Conservation (phyloP, 2,329 filamentous ascomycete genomes). For the Macrophomina phaseolina region DNA sequence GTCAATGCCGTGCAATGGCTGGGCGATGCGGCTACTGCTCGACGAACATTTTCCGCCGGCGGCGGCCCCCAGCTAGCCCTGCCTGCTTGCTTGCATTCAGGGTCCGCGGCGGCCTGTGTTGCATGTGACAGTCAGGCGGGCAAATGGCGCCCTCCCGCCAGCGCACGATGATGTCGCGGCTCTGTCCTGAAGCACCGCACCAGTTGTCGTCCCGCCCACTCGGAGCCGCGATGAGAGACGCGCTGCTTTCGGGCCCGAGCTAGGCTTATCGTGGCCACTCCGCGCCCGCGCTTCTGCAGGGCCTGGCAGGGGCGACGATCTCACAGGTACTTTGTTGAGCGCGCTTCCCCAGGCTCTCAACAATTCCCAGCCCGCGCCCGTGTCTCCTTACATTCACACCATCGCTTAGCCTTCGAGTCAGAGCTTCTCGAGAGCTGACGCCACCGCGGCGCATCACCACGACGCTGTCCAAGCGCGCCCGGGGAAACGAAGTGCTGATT, state of each 20-base stretch:
- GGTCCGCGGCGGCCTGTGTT: not conserved
- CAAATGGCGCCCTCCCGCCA: not conserved
- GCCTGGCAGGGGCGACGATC: slow-evolving; percentile 15
- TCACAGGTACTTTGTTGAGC: slow-evolving; percentile 23
- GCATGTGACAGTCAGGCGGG: slow-evolving; percentile 11
- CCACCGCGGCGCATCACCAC: slow-evolving; percentile 2
- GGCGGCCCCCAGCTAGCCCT: not conserved
- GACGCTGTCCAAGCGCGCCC: not conserved
- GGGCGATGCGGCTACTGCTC: slow-evolving; percentile 4
- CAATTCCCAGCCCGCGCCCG: slow-evolving; percentile 20
- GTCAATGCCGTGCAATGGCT: slow-evolving; percentile 14
- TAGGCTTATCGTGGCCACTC: slow-evolving; percentile 14
- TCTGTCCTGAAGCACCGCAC: too few relatives aligned
- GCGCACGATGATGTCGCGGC: slow-evolving; percentile 17
- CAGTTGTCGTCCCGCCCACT: slow-evolving; percentile 2
- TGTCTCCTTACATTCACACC: slow-evolving; percentile 28
- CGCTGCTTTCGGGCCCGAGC: slow-evolving; percentile 11
- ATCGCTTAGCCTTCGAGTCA: slow-evolving; percentile 16
- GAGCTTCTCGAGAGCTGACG: not conserved
- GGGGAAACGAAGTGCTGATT: slow-evolving; percentile 12
- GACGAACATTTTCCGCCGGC: not conserved
- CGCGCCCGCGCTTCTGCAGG: slow-evolving; percentile 17
- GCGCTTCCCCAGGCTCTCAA: slow-evolving; percentile 23
- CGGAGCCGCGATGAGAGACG: slow-evolving; percentile 10
- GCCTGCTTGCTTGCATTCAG: not conserved